Base-by-base conservation (phyloP, 2,329 filamentous ascomycete species). In the Neocucurbitaria cava region DNA sequence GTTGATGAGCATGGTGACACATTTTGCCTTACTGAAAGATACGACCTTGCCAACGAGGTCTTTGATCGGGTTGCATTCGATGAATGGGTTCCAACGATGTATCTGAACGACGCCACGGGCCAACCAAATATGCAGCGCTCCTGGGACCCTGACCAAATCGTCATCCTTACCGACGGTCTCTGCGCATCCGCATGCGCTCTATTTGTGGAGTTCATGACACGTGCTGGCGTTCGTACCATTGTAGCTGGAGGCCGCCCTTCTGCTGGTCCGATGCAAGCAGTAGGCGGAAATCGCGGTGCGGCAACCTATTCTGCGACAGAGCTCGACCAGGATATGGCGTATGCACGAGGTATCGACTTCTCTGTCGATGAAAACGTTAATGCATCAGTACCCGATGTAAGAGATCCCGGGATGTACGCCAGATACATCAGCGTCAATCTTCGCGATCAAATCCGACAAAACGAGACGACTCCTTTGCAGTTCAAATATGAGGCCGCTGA, bases 161-260 rank as follows among this genome's bases (percentile, higher is more conserved):
- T 39, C n/a, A 13, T 39, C 20, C 64, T 85, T 23, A 80, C 79
- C 15, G 83, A 87, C 58, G 84, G 84, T 23, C 68, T 71, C 36
- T 87, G 85, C 64, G 78, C 76, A 24, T 86, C 83, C 0, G 82
- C 85, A 3, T 87, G 85, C 64, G 77, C 82, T n/a, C 65, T 84
- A 17, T 83, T 87, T 60, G 72, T 76, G n/a, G 79, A 84, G 38
- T 77, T 87, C 74, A 76, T 77, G 5, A 28, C 41, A 4, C 73
- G 77, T 49, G 77, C 75, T 40, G 79, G 80, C 11, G 81, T 87
- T 1, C 80, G 80, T 53, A 82, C 81, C 9, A 76, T 87, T 33
- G 76, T 77, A 3, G 75, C 84, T 33, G 87, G 87, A 5, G 87
- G 87, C 2, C 80, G 82, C 0, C 85, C 86, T 0, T 67, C 72